A percentile compares a stretch with the other conserved stretches of the same genome.
Evolutionary conservation across 371 early-diverging fungal genomes (phyloP).

Genomic region (Smittium culicis): DNA sequence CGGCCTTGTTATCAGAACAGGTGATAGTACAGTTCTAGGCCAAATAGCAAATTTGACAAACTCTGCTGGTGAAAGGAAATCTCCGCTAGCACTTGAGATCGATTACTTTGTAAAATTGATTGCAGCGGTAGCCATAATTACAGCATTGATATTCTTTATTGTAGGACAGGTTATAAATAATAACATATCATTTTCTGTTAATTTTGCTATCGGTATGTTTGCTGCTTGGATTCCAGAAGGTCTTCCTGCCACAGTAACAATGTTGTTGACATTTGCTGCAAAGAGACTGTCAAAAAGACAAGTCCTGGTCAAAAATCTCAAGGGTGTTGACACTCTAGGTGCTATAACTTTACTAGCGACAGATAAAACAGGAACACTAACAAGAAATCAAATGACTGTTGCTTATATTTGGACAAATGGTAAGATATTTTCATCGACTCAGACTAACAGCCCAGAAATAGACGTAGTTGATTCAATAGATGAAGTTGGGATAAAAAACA

Average conservation of each 20-base stretch:
- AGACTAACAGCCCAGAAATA: constrained; percentile 31
- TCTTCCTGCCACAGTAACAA: constrained; percentile 75
- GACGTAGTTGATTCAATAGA: constrained; percentile 17
- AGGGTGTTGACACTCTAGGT: constrained; percentile 90
- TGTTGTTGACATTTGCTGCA: constrained; percentile 82
- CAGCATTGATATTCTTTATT: constrained; percentile 71
- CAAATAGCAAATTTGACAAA: constrained; percentile 84
- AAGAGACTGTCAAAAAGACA: constrained; percentile 80
- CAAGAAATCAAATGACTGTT: constrained; percentile 89
- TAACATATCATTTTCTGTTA: constrained; percentile 49
- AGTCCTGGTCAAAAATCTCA: constrained; percentile 85
- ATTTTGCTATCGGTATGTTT: constrained; percentile 80
- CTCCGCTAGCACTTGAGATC: constrained; percentile 10
- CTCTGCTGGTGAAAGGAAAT: constrained; percentile 47
- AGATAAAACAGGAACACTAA: constrained; percentile 92
- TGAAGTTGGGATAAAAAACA: constrained; percentile 47
- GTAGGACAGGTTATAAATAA: constrained; percentile 43
- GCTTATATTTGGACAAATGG: constrained; percentile 72
- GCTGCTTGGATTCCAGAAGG: constrained; percentile 85
- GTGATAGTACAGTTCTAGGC: constrained; percentile 82
- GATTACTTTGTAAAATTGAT: constrained; percentile 51
- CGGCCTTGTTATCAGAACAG: constrained; percentile 82
- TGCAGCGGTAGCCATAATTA: constrained; percentile 56
- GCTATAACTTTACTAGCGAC: constrained; percentile 88
- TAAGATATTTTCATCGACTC: constrained; percentile 46